These are phyloP conservation scores for Pelargonium nanum DNA, from an alignment of 345 rosid genomes.

Conservation along the genomic window DNA sequence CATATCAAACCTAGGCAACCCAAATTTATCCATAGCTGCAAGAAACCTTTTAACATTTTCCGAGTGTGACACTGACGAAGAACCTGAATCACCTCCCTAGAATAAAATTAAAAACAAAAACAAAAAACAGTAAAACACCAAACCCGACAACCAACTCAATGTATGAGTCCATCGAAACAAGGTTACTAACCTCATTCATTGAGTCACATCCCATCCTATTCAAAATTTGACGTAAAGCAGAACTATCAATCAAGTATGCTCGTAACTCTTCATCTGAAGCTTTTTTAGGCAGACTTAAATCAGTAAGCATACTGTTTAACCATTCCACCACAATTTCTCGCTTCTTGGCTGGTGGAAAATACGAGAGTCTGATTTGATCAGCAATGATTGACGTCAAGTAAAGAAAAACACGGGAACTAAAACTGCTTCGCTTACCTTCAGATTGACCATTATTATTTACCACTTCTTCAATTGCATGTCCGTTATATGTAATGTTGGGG, in stretches of 20 bases:
- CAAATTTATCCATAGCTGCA: conserved; percentile 49
- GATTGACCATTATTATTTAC: conserved; percentile 9
- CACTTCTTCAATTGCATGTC: conserved; percentile 9
- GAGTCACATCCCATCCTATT: conserved; percentile 35
- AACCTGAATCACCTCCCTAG: conserved; percentile 37
- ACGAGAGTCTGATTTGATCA: not conserved
- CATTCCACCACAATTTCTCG: conserved; percentile 33
- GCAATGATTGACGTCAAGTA: not conserved
- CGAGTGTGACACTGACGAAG: conserved; percentile 18
- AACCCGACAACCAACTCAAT: conserved; percentile 1
- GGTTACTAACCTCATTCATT: conserved; percentile 28
- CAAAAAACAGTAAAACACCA: conserved; percentile 8
- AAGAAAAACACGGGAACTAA: not conserved
- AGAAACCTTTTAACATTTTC: conserved; percentile 53
- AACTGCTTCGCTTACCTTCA: conserved; percentile 20
- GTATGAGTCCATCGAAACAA: conserved; percentile 2
- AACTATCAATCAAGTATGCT: conserved; percentile 33
- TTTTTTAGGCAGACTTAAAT: conserved; percentile 23
- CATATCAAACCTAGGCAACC: conserved; percentile 52
- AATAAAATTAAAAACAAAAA: conserved; percentile 12
- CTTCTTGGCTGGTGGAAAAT: conserved; percentile 26
- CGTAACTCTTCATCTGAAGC: conserved; percentile 47
- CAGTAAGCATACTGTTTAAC: conserved; percentile 33
- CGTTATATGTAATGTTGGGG: conserved; percentile 14
- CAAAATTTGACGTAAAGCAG: conserved; percentile 31